phyloP scores from a whole-genome alignment of 1,139 yeast species.

The Scheffersomyces parashehatae region DNA sequence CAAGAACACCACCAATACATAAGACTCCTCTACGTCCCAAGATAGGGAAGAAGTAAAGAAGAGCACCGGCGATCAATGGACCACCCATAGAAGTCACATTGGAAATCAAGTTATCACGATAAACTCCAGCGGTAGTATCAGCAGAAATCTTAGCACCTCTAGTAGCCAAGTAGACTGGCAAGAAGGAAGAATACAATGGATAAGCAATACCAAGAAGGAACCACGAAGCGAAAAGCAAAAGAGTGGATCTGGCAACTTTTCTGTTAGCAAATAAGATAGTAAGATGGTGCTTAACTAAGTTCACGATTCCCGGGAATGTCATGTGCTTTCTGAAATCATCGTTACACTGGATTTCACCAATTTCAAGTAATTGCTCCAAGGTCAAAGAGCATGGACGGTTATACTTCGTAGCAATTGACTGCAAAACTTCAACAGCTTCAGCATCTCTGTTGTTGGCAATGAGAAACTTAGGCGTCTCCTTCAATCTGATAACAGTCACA shows the following conservation, averaged over 20 bases:
- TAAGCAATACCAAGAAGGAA: conserved; percentile 33
- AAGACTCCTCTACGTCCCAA: conserved; percentile 13
- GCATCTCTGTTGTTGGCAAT: conserved; percentile 54
- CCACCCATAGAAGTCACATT: conserved; percentile 11
- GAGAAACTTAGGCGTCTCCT: conserved; percentile 61
- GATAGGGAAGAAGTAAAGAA: conserved; percentile 6
- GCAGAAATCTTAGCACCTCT: conserved; percentile 37
- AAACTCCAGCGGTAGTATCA: conserved; percentile 8
- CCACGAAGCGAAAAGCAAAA: conserved; percentile 30
- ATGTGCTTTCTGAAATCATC: conserved; percentile 19
- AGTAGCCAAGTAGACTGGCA: conserved; percentile 33
- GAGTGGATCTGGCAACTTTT: conserved; percentile 24
- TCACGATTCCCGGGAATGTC: conserved; percentile 11
- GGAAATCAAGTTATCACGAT: conserved; percentile 11
- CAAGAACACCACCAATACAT: conserved; percentile 12
- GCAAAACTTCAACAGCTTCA: conserved; percentile 44
- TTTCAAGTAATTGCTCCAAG: conserved; percentile 41
- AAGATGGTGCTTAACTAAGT: conserved; percentile 23
- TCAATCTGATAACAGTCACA: conserved; percentile 44
- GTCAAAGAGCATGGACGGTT: conserved; percentile 44
- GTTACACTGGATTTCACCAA: conserved; percentile 41
- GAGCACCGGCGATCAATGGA: conserved; percentile 12
- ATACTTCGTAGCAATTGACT: conserved; percentile 41
- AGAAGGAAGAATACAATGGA: conserved; percentile 33
- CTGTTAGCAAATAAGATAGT: conserved; percentile 23